Evolutionary conservation across 345 rosid species (phyloP), one percentile per base, ranked within the genome.

Genomic region (Lepidium didymum): DNA sequence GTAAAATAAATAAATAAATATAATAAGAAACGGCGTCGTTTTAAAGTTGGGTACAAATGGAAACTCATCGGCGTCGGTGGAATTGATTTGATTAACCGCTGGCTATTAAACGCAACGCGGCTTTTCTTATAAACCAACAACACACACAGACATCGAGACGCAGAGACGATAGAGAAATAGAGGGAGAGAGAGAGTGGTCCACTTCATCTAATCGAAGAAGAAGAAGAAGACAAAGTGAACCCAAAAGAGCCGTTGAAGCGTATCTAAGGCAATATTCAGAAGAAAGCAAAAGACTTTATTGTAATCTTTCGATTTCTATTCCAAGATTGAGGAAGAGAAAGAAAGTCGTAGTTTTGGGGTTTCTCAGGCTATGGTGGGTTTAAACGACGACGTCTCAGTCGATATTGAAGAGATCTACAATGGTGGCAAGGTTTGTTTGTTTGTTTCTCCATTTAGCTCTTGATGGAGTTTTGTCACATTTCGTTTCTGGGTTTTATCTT

Each of bases 341-440:
- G 46, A 46, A 33, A 72, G 68, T 4, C 0, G 8, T 34, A 67
- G 40, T 18, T 49, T 64, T 47, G 36, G 12, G 63, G 5, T 40
- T 45, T 63, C 37, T 6, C 7, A 1, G 79, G 80, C 75, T 81
- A 89, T 89, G 98, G 82, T 47, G 18, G 89, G 76, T n/a, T 83
- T 82, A 1, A 83, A 70, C 53, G 89, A 81, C 73, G 85, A 76
- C 74, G 76, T 83, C 64, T 84, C 87, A 40, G 58, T 87, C 56
- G 84, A 85, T 57, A 71, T 82, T 77, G 96, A 89, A 83, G 85
- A 87, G 92, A 89, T 92, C 84, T 82, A 69, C 78, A 86, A 89
- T 64, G 86, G 89, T 61, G 95, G 98, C 65, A 85, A 87, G 92
- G 98, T 87, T 53, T 25, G 62, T 19, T 49, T 54, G 44, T 51